Conservation (phyloP, 179 eudicot species). For the Vitellaria paradoxa region DNA sequence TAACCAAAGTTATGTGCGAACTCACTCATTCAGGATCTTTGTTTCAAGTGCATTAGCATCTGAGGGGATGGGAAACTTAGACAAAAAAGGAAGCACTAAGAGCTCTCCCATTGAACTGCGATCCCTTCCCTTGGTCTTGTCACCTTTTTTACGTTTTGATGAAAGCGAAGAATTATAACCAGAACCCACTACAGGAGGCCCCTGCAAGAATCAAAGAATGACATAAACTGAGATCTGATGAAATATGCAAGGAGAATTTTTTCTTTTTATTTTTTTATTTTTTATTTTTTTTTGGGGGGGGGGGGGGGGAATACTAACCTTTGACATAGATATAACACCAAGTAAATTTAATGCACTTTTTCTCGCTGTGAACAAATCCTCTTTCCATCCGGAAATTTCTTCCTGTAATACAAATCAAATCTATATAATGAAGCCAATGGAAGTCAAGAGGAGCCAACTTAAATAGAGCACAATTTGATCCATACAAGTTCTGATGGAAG, state of each 20-base stretch:
- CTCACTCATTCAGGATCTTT: slow-evolving; percentile 51
- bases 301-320: slow-evolving; percentile 46
- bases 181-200: slow-evolving; percentile 53
- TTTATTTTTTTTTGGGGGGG: no score
- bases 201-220: slow-evolving; percentile 42
- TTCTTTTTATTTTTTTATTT: neutral
- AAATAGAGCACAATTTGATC: neutral
- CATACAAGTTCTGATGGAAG: slow-evolving; percentile 76
- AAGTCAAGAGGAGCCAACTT: neutral
- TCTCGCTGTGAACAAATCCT: slow-evolving; percentile 70
- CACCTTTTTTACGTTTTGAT: slow-evolving; percentile 74
- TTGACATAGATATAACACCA: slow-evolving; percentile 77
- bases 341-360: slow-evolving; percentile 83
- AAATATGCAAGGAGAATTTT: neutral
- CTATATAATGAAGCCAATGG: slow-evolving; percentile 9
- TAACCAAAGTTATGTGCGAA: slow-evolving; percentile 10
- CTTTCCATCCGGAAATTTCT: slow-evolving; percentile 78
- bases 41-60: slow-evolving; percentile 35
- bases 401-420: slow-evolving; percentile 42
- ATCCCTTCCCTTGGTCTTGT: slow-evolving; percentile 57
- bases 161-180: slow-evolving; percentile 33
- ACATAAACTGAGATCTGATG: slow-evolving; percentile 4
- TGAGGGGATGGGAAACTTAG: slow-evolving; percentile 65
- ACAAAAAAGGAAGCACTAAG: slow-evolving; percentile 73
- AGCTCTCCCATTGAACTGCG: slow-evolving; percentile 68